Conservation (phyloP, 2,329 filamentous ascomycete species). For the Parasarocladium wereldwijsianum region DNA sequence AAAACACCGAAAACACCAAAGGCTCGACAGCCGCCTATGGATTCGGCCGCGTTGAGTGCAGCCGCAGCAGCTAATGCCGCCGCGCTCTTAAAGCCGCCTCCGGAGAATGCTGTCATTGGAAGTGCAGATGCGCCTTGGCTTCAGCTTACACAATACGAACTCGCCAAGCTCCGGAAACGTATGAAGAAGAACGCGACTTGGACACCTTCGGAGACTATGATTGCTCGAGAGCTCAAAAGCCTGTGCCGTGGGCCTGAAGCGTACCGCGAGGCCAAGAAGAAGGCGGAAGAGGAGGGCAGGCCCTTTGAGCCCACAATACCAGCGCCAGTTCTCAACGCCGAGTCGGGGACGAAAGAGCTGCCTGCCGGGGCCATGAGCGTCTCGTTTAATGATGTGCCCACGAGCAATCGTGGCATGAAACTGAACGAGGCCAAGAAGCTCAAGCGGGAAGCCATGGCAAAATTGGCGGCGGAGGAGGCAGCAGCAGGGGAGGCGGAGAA, state of each 20-base stretch:
- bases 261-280: slow-evolving; percentile 44
- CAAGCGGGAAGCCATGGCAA: slow-evolving; percentile 50
- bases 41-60: slow-evolving; percentile 18
- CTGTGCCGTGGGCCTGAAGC: slow-evolving; percentile 53
- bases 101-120: slow-evolving; percentile 42
- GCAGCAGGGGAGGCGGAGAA: slow-evolving; percentile 42
- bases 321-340: slow-evolving; percentile 26
- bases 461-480: slow-evolving; percentile 46
- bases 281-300: slow-evolving; percentile 50
- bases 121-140: slow-evolving; percentile 50
- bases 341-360: slow-evolving; percentile 35
- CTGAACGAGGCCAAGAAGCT: slow-evolving; percentile 65
- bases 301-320: slow-evolving; percentile 35
- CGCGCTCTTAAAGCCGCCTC: slow-evolving; percentile 38
- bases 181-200: slow-evolving; percentile 90
- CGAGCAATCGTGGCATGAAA: slow-evolving; percentile 62
- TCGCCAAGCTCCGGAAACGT: slow-evolving; percentile 58
- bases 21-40: slow-evolving; percentile 27
- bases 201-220: slow-evolving; percentile 77
- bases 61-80: slow-evolving; percentile 25
- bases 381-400: slow-evolving; percentile 44
- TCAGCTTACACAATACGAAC: slow-evolving; percentile 48
- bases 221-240: slow-evolving; percentile 59
- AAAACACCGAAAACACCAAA: slow-evolving; percentile 7
- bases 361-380: slow-evolving; percentile 46